Percentiles rank a stretch among this genome's conserved stretches.
Conservation (phyloP, 441 rosid genomes). For the Hypseocharis bilobata region DNA sequence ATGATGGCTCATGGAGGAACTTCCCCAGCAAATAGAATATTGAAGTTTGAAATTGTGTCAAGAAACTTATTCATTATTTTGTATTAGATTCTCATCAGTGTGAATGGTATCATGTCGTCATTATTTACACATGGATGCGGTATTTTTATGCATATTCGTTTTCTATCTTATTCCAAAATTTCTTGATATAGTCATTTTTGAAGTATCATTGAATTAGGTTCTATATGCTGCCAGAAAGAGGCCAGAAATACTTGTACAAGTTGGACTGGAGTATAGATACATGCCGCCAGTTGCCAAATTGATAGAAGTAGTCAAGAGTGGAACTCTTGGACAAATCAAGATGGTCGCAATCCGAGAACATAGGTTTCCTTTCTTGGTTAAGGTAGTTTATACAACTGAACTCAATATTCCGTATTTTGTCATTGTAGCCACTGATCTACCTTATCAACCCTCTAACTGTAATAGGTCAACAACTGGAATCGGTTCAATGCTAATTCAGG, state of each 20-base stretch:
- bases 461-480: slow-evolving; percentile 82
- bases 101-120: too few species aligned
- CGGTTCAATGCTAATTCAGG: slow-evolving; percentile 81
- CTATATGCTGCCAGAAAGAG: slow-evolving; percentile 62
- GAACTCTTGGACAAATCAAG: slow-evolving; percentile 59
- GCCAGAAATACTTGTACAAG: slow-evolving; percentile 76
- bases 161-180: slow-evolving; percentile 4
- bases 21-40: too few species aligned
- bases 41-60: too few species aligned
- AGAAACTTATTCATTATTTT: too few species aligned
- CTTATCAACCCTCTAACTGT: slow-evolving; percentile 20
- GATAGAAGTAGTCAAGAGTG: slow-evolving; percentile 57
- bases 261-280: slow-evolving; percentile 81
- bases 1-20: too few species aligned
- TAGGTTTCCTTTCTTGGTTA: slow-evolving; percentile 83
- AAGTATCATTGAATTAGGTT: slow-evolving; percentile 38
- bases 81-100: too few species aligned
- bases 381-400: slow-evolving; percentile 39
- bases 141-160: not conserved
- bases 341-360: slow-evolving; percentile 95
- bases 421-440: slow-evolving; percentile 6
- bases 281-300: slow-evolving; percentile 93
- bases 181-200: slow-evolving; percentile 5
- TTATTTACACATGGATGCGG: not conserved
- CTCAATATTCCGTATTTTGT: slow-evolving; percentile 6